These are phyloP conservation scores for Saraca asoca DNA, from an alignment of 331 rosid genomes.

Conservation along the genomic window DNA sequence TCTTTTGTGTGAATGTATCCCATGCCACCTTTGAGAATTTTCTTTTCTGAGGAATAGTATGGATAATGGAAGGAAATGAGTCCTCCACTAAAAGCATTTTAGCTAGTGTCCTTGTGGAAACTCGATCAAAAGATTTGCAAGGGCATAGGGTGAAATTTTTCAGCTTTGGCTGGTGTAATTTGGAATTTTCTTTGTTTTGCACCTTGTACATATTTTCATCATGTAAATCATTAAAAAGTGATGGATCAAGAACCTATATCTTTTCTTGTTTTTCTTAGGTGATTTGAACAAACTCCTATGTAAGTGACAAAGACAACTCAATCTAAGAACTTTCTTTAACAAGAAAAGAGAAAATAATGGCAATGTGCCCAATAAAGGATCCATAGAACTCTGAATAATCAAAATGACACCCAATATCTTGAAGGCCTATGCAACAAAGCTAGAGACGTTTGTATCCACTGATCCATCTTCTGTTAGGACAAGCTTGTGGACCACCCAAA, in stretches of 20 bases:
- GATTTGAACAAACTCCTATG: too few species aligned
- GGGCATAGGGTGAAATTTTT: constrained; percentile 42
- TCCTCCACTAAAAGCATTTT: too few species aligned
- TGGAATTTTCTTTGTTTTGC: constrained; percentile 39
- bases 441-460: too few species aligned
- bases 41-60: constrained; percentile 64
- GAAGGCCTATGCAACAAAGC: too few species aligned
- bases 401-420: too few species aligned
- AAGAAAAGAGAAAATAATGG: constrained; percentile 53
- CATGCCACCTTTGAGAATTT: constrained; percentile 69
- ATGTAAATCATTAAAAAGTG: constrained; percentile 48
- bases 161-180: too few species aligned
- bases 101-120: constrained; percentile 37
- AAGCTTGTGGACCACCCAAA: constrained; percentile 81
- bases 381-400: too few species aligned
- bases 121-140: constrained; percentile 54
- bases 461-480: constrained; percentile 85
- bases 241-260: constrained; percentile 49
- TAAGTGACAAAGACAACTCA: constrained; percentile 57
- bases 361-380: constrained; percentile 67
- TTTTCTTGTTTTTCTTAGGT: constrained; percentile 54
- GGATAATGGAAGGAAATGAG: too few species aligned
- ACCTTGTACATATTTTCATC: constrained; percentile 42
- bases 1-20: constrained; percentile 71
- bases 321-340: constrained; percentile 52